These are phyloP conservation scores for Carex arenaria DNA, from an alignment of 202 grass and related monocot genomes.

Conservation along the genomic window DNA sequence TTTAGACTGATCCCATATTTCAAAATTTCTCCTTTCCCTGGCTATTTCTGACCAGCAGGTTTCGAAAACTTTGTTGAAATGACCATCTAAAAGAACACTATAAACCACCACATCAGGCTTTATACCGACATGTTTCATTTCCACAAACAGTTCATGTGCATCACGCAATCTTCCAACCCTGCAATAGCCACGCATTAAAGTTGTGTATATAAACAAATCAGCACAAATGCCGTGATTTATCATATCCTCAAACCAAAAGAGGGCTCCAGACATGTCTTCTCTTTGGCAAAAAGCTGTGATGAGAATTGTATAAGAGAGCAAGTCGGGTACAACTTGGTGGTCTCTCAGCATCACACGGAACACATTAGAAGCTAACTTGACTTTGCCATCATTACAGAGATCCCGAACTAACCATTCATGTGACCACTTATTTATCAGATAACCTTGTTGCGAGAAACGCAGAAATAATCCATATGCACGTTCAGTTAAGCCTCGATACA, in stretches of 20 bases:
- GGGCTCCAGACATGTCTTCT: conserved; percentile 26
- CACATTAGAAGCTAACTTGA: conserved; percentile 9
- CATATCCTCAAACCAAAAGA: conserved; percentile 24
- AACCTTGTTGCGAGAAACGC: conserved; percentile 43
- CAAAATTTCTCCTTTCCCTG: conserved; percentile 30
- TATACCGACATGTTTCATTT: conserved; percentile 15
- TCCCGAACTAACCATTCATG: conserved; percentile 39
- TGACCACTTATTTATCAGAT: conserved; percentile 44
- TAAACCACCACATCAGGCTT: conserved; percentile 30
- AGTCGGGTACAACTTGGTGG: conserved; percentile 10
- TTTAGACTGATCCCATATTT: conserved; percentile 12
- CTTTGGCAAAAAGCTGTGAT: conserved; percentile 25
- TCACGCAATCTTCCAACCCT: conserved; percentile 19
- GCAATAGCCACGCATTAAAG: conserved; percentile 31
- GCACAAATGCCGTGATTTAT: conserved; percentile 2
- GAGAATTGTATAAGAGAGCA: conserved; percentile 25
- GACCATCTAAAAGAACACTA: conserved; percentile 17
- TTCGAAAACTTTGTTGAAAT: conserved; percentile 21
- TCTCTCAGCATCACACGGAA: conserved; percentile 12
- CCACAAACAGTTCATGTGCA: conserved; percentile 14
- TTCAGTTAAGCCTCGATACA: conserved; percentile 38
- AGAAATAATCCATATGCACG: conserved; percentile 60
- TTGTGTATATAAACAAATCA: conserved; percentile 29
- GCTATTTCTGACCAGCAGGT: conserved; percentile 2
- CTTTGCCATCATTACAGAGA: conserved; percentile 1